Evolutionary conservation across 2,329 filamentous ascomycete genomes (phyloP).

Genomic region (Fusarium mangiferae): DNA sequence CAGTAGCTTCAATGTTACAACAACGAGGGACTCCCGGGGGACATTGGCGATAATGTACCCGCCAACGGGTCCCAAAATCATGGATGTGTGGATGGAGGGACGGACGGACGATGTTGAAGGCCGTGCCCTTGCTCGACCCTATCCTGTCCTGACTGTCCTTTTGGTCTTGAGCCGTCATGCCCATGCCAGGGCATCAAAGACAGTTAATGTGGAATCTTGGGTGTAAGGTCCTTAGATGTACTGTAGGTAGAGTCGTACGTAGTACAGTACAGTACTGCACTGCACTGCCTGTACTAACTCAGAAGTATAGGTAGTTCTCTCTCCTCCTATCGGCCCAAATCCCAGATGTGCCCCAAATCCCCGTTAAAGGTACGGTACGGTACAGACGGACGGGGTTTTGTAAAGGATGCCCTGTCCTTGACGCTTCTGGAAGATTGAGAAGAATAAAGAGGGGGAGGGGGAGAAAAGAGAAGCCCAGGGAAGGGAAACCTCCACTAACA

Average conservation of each 20-base stretch:
- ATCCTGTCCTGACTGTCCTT: conserved; percentile 1
- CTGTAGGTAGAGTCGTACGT: conserved; percentile 14
- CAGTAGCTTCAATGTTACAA: conserved; percentile 40
- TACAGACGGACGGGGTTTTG: conserved; percentile 23
- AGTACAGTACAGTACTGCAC: not conserved
- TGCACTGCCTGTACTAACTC: not conserved
- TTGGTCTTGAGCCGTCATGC: conserved; percentile 35
- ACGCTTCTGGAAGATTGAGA: conserved; percentile 39
- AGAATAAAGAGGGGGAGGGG: conserved; percentile 31
- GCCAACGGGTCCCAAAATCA: conserved; percentile 29
- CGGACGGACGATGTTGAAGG: conserved; percentile 26
- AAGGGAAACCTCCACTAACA: conserved; percentile 13
- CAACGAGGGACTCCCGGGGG: conserved; percentile 35
- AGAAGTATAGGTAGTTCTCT: conserved; percentile 3
- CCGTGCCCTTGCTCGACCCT: conserved; percentile 30
- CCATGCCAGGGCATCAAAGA: conserved; percentile 35
- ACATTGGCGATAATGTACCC: conserved; percentile 44
- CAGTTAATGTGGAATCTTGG: conserved; percentile 27
- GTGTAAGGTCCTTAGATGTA: not conserved
- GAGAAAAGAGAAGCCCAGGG: not conserved
- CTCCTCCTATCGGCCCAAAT: conserved; percentile 29
- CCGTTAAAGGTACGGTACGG: conserved; percentile 5
- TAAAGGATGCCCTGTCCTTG: conserved; percentile 35
- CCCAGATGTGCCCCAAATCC: conserved; percentile 38
- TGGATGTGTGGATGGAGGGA: conserved; percentile 14